A percentile compares a stretch with the other conserved stretches of the same genome.
Conservation (phyloP, 108 stramenopile genomes). For the Craspedostauros australis region DNA sequence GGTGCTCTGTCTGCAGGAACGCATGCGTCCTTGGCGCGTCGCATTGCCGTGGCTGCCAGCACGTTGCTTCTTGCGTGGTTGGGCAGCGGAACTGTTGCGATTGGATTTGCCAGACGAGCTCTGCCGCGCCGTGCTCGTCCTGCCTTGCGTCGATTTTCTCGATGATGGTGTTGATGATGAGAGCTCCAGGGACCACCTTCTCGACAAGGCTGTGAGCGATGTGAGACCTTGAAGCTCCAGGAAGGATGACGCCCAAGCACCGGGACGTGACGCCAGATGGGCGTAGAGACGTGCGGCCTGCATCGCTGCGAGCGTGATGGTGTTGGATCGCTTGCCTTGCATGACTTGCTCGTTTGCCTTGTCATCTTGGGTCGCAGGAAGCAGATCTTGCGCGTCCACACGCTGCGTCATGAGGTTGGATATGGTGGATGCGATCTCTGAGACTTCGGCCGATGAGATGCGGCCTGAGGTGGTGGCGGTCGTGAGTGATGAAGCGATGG, state of each 20-base stretch:
- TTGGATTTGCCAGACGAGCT: not conserved
- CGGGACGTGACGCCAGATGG: conserved; percentile 39
- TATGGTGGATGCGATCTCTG: too few species aligned
- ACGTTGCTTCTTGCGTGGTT: too few species aligned
- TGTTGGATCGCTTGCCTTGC: conserved; percentile 12
- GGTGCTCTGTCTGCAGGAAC: too few species aligned
- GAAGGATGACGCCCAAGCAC: conserved; percentile 65
- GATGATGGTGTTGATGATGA: conserved; percentile 2
- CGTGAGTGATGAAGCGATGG: too few species aligned
- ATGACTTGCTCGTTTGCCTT: conserved; percentile 53
- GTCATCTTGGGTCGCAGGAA: conserved; percentile 58
- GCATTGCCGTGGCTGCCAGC: too few species aligned
- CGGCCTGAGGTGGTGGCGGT: too few species aligned
- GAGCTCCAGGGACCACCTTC: conserved; percentile 55
- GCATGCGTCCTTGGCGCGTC: too few species aligned
- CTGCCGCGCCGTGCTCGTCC: conserved; percentile 1
- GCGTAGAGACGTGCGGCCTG: conserved; percentile 53
- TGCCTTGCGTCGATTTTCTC: conserved; percentile 2
- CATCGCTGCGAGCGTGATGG: conserved; percentile 38
- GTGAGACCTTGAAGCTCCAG: conserved; percentile 53
- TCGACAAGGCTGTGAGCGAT: conserved; percentile 46
- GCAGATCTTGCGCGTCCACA: conserved; percentile 27
- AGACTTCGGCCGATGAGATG: too few species aligned
- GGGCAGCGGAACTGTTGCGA: not conserved
- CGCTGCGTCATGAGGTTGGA: conserved; percentile 46